These are phyloP conservation scores for Globisporangium iwayamae DNA, from an alignment of 352 stramenopile genomes.

Conservation along the genomic window DNA sequence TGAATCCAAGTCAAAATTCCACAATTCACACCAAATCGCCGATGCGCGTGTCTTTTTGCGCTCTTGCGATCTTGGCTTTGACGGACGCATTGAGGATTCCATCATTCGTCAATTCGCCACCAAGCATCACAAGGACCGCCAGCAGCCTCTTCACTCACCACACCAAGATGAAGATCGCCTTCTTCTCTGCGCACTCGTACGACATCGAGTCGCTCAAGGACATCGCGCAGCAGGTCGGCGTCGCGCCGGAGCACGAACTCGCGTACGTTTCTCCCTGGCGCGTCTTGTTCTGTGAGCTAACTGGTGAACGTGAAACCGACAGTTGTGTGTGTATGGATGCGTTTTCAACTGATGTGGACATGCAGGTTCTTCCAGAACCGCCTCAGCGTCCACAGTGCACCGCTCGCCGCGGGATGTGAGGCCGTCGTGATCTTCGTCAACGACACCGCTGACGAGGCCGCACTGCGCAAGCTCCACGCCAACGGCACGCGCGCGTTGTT, in stretches of 20 bases:
- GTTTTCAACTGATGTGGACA: background rate
- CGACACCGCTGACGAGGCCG: conserved; percentile 59
- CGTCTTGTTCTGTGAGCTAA: background rate
- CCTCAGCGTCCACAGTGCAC: conserved; percentile 43
- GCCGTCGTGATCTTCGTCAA: conserved; percentile 86
- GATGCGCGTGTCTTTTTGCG: background rate
- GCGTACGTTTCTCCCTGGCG: conserved; percentile 25
- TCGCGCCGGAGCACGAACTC: conserved; percentile 48
- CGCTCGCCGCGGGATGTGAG: conserved; percentile 54
- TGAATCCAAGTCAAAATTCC: too few species aligned
- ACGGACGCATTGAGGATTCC: background rate
- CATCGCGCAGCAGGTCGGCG: conserved; percentile 34
- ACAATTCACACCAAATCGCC: too few species aligned
- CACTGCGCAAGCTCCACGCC: conserved; percentile 49
- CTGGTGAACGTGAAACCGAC: too few species aligned
- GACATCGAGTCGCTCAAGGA: conserved; percentile 59
- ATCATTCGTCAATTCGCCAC: conserved; percentile 6
- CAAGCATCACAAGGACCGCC: background rate
- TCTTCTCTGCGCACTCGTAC: conserved; percentile 76
- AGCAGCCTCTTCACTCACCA: background rate
- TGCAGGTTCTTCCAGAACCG: conserved; percentile 53
- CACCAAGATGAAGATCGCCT: conserved; percentile 62
- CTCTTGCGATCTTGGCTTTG: too few species aligned
- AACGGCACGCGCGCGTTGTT: conserved; percentile 63
- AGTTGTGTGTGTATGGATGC: background rate